phyloP scores from a whole-genome alignment of 495 filamentous ascomycete genomes.

The Cercophora samala region DNA sequence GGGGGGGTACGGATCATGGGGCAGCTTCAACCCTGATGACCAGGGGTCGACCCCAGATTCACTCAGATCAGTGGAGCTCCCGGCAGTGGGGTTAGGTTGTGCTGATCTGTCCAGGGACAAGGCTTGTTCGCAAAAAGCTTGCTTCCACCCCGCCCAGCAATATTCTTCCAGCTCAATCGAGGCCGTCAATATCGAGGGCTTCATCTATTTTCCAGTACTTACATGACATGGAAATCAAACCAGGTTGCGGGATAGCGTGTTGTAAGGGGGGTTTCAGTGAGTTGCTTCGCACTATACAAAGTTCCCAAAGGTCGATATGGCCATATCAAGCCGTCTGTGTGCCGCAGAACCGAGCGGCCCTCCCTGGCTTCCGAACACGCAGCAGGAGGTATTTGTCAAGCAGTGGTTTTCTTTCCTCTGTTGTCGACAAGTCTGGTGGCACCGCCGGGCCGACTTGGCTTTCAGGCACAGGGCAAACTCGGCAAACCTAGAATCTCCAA shows the following conservation, averaged over 20 bases:
- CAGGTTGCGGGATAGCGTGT: background rate
- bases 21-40: background rate
- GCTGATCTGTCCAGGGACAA: background rate
- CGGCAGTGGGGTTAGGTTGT: background rate
- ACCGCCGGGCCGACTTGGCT: conserved; percentile 3
- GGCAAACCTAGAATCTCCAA: background rate
- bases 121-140: background rate
- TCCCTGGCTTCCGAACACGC: background rate
- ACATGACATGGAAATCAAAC: background rate
- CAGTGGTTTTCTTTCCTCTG: background rate
- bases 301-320: background rate
- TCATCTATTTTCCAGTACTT: background rate
- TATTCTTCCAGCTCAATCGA: background rate
- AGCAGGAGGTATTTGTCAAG: background rate
- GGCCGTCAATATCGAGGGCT: background rate
- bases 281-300: background rate
- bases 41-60: background rate
- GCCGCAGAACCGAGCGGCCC: background rate
- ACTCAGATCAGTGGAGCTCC: background rate
- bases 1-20: background rate
- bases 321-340: background rate
- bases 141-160: background rate
- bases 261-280: too few relatives aligned
- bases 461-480: background rate
- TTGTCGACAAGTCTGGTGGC: background rate